Conservation (phyloP, 768 basidiomycete genomes). For the Mycena galopus region DNA sequence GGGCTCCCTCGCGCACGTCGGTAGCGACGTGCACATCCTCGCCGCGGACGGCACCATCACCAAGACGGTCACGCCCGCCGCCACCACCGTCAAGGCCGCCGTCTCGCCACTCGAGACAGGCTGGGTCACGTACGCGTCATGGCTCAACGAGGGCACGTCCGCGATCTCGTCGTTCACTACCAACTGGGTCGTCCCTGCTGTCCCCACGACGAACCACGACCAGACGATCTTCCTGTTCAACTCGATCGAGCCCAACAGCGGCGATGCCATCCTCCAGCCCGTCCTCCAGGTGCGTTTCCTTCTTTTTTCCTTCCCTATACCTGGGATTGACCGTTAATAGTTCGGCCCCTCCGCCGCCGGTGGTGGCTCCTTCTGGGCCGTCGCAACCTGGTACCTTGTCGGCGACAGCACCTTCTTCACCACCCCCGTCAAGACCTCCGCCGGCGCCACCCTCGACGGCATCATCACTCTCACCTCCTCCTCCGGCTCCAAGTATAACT, state of each 20-base stretch:
- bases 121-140: slow-evolving; percentile 36
- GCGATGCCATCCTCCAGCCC: slow-evolving; percentile 26
- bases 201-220: slow-evolving; percentile 29
- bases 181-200: slow-evolving; percentile 34
- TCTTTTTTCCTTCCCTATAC: background rate
- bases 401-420: slow-evolving; percentile 17
- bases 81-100: slow-evolving; percentile 9
- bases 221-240: slow-evolving; percentile 39
- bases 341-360: slow-evolving; percentile 35
- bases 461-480: slow-evolving; percentile 30
- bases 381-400: slow-evolving; percentile 28
- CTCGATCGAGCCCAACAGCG: slow-evolving; percentile 32
- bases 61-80: background rate
- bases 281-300: slow-evolving; percentile 23
- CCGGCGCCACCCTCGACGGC: slow-evolving; percentile 32
- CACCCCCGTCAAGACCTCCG: slow-evolving; percentile 20
- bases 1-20: slow-evolving; percentile 27
- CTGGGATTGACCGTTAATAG: background rate
- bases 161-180: slow-evolving; percentile 36
- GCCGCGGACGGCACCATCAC: slow-evolving; percentile 25
- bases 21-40: slow-evolving; percentile 25
- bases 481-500: slow-evolving; percentile 21
- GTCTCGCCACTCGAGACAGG: slow-evolving; percentile 22
- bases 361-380: slow-evolving; percentile 34
- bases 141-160: slow-evolving; percentile 33